Conservation (phyloP, 495 filamentous ascomycete species). For the Parmelia sp. region DNA sequence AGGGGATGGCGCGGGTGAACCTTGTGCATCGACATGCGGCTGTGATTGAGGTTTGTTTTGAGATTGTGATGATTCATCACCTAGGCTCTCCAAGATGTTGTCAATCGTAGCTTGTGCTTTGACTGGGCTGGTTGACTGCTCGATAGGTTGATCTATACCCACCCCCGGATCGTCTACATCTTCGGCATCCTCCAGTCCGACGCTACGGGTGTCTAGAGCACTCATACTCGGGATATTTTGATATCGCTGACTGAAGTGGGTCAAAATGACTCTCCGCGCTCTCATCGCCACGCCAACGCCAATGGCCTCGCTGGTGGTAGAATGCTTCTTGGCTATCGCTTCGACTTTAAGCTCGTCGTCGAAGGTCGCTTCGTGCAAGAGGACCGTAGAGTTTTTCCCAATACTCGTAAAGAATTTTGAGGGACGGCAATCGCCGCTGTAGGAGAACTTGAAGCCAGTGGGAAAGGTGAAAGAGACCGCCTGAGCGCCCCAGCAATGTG, state of each 20-base stretch:
- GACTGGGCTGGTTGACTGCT: background rate
- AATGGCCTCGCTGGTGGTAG: conserved; percentile 76
- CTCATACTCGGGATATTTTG: conserved; percentile 66
- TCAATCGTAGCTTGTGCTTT: background rate
- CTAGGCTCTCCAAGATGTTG: background rate
- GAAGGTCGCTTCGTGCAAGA: conserved; percentile 96
- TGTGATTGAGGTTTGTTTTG: background rate
- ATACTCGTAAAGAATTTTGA: conserved; percentile 60
- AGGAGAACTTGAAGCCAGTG: conserved; percentile 76
- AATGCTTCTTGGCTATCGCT: conserved; percentile 84
- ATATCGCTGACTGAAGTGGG: conserved; percentile 95
- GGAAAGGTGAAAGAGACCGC: conserved; percentile 73
- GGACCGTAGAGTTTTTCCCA: conserved; percentile 66
- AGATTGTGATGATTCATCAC: background rate
- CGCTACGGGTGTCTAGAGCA: conserved; percentile 21
- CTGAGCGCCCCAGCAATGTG: conserved; percentile 72
- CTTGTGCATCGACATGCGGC: background rate
- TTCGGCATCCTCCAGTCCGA: conserved; percentile 22
- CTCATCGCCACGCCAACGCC: conserved; percentile 69
- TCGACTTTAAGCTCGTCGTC: conserved; percentile 72
- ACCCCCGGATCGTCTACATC: conserved; percentile 28
- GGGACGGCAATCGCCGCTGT: conserved; percentile 88
- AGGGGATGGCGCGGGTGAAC: background rate
- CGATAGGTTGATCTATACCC: conserved; percentile 7
- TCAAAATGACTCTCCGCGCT: conserved; percentile 69